Evolutionary conservation across 306 rosid species (phyloP).

Genomic region (Rubus idaeus): DNA sequence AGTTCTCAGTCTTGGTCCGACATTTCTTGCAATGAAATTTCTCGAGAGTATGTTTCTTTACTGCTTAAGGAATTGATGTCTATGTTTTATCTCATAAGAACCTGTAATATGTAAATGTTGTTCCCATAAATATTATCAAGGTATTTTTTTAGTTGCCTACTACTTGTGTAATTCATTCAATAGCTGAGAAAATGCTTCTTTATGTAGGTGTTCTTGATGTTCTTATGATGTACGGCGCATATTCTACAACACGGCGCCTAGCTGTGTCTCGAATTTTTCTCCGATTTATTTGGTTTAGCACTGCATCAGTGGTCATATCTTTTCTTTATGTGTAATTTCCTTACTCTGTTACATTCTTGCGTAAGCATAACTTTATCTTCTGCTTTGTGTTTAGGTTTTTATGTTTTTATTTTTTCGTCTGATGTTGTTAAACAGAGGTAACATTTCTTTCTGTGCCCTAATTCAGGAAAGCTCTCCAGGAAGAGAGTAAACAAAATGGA

Average conservation of each 20-base stretch:
- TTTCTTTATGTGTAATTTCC: conserved; percentile 75
- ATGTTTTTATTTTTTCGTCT: background rate
- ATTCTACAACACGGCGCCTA: conserved; percentile 64
- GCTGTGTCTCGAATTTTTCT: conserved; percentile 84
- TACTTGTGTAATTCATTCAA: background rate
- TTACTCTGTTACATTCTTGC: conserved; percentile 15
- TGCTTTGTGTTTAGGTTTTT: conserved; percentile 16
- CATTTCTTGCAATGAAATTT: conserved; percentile 84
- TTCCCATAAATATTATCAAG: background rate
- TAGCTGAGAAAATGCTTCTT: conserved; percentile 23
- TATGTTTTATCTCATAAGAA: background rate
- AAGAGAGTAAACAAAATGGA: conserved; percentile 55
- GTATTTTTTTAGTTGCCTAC: conserved; percentile 6
- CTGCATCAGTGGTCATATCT: conserved; percentile 67
- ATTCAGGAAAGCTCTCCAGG: conserved; percentile 85
- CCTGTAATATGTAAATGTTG: background rate
- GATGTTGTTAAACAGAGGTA: conserved; percentile 5
- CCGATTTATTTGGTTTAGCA: conserved; percentile 80
- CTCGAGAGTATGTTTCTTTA: conserved; percentile 68
- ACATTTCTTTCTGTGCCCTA: conserved; percentile 23
- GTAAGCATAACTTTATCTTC: background rate
- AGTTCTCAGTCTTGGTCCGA: conserved; percentile 92
- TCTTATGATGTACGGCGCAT: conserved; percentile 96
- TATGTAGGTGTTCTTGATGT: conserved; percentile 82
- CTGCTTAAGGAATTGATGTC: background rate